These are phyloP conservation scores for Salix arbutifolia DNA, from an alignment of 345 rosid genomes.

Conservation along the genomic window DNA sequence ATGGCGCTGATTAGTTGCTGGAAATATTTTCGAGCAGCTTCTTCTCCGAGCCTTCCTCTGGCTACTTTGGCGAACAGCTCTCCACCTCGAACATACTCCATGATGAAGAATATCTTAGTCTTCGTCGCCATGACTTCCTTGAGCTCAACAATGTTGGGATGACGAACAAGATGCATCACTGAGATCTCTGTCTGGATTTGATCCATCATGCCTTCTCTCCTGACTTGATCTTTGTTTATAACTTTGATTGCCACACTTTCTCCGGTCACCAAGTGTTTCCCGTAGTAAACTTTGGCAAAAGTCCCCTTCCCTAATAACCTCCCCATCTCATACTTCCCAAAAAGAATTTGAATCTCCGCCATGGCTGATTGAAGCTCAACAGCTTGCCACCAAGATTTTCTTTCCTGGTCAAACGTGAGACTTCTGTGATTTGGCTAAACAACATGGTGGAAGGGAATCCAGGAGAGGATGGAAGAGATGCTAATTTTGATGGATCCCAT, in stretches of 20 bases:
- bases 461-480: conserved; percentile 36
- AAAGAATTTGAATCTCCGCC: background rate
- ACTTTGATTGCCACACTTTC: background rate
- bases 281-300: background rate
- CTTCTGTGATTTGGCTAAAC: background rate
- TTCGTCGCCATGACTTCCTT: conserved; percentile 1
- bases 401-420: background rate
- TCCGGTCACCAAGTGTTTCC: background rate
- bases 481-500: conserved; percentile 38
- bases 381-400: background rate
- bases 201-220: background rate
- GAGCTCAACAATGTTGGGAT: background rate
- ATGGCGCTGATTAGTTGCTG: background rate
- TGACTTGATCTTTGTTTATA: background rate
- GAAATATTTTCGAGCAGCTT: background rate
- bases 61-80: background rate
- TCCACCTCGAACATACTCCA: conserved; percentile 1
- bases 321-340: background rate
- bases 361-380: background rate
- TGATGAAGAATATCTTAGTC: background rate
- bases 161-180: background rate
- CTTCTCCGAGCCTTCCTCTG: background rate
- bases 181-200: background rate
- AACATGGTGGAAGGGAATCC: conserved; percentile 25
- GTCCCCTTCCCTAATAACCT: background rate